Percentiles rank a stretch among this genome's conserved stretches.
Conservation (phyloP, 305 asterid genomes). For the Rubia peregrina region DNA sequence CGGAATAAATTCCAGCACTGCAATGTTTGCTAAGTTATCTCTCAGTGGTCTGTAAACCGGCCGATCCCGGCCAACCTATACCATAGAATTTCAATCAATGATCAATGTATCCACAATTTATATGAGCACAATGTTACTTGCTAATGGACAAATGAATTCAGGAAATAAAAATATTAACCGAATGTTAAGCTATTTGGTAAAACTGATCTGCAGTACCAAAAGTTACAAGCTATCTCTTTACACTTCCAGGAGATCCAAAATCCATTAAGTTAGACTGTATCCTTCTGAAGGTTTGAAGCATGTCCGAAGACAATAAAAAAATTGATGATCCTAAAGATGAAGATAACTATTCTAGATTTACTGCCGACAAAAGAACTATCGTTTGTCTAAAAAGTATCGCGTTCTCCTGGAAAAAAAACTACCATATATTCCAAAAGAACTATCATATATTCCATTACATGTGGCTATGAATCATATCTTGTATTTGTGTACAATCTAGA, state of each 20-base stretch:
- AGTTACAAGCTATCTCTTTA: background rate
- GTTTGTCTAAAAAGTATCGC: constrained; percentile 1
- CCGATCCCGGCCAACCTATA: background rate
- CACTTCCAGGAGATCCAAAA: constrained; percentile 6
- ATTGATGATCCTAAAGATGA: constrained; percentile 12
- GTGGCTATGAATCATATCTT: background rate
- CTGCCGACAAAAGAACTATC: constrained; percentile 19
- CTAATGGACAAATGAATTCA: background rate
- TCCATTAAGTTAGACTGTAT: constrained; percentile 5
- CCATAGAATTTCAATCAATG: background rate
- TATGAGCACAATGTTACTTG: background rate
- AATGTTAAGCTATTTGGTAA: background rate
- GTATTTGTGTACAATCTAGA: background rate
- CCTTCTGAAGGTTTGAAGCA: constrained; percentile 3
- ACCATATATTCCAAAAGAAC: background rate
- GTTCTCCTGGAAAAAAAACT: background rate
- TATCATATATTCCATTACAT: background rate
- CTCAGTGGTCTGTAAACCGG: constrained; percentile 54
- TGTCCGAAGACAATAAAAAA: constrained; percentile 16
- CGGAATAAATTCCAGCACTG: constrained; percentile 51
- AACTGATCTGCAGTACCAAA: background rate
- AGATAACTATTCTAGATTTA: constrained; percentile 4
- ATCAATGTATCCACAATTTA: background rate
- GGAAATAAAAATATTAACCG: background rate
- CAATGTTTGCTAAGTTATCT: constrained; percentile 63